These are phyloP conservation scores for Leccinum truebloodii DNA, from an alignment of 768 basidiomycete genomes.

Conservation along the genomic window DNA sequence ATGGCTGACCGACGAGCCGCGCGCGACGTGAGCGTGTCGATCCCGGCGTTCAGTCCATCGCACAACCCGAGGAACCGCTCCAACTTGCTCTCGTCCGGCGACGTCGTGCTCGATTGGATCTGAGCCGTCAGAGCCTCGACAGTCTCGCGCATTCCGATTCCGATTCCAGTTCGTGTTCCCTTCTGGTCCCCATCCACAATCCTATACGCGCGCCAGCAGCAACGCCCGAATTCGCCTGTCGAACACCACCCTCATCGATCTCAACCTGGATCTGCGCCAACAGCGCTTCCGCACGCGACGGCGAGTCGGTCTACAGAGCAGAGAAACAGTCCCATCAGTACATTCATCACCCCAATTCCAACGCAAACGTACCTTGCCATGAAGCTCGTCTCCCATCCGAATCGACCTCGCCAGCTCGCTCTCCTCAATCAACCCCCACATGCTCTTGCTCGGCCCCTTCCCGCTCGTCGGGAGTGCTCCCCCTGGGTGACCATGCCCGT, in stretches of 20 bases:
- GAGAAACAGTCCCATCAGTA: background rate
- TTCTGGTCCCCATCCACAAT: background rate
- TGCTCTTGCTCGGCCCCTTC: constrained; percentile 62
- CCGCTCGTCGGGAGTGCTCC: constrained; percentile 37
- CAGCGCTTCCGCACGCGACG: background rate
- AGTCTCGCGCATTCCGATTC: background rate
- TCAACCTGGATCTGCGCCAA: background rate
- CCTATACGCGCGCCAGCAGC: background rate
- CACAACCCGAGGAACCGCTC: background rate
- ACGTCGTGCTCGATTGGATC: background rate
- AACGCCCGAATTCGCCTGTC: background rate
- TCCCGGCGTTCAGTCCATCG: background rate
- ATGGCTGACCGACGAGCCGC: background rate
- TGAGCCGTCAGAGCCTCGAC: constrained; percentile 37
- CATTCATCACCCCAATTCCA: too few species aligned
- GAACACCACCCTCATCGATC: background rate
- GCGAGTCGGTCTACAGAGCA: background rate
- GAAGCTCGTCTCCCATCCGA: constrained; percentile 41
- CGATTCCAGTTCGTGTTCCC: background rate
- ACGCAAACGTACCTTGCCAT: constrained; percentile 40
- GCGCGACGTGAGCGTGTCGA: background rate
- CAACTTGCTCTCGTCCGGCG: background rate
- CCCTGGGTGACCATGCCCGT: constrained; percentile 19
- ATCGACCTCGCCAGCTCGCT: constrained; percentile 78
- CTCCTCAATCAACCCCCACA: constrained; percentile 86